These are phyloP conservation scores for Sporothrix euskadiensis DNA, from an alignment of 2,329 filamentous ascomycete genomes.

Conservation along the genomic window DNA sequence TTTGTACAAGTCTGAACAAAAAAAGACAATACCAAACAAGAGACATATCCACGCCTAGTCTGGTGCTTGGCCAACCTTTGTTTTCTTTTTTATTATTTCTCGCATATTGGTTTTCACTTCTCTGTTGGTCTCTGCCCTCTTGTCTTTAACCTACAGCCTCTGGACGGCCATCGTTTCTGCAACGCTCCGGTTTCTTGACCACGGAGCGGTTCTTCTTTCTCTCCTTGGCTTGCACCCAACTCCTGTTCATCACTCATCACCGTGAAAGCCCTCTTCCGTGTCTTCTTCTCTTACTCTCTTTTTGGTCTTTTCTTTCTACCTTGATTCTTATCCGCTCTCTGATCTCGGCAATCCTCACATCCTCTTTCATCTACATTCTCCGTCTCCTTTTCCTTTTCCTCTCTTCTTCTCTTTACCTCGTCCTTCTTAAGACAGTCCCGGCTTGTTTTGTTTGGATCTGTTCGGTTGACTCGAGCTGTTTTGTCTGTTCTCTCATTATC, in stretches of 20 bases:
- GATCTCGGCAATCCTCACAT: not conserved
- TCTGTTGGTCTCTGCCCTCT: not conserved
- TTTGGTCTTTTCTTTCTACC: not conserved
- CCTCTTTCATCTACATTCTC: not conserved
- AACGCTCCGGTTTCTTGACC: conserved; percentile 23
- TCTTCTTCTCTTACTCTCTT: not conserved
- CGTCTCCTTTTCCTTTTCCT: not conserved
- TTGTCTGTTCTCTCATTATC: not conserved
- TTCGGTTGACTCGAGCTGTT: conserved; percentile 25
- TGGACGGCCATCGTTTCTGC: conserved; percentile 17
- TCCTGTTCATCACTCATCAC: conserved; percentile 13
- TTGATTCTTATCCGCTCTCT: conserved; percentile 6
- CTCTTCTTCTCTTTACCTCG: not conserved
- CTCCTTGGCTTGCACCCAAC: not conserved
- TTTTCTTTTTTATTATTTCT: not conserved
- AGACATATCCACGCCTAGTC: not conserved
- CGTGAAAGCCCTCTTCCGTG: not conserved
- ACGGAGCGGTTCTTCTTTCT: conserved; percentile 5
- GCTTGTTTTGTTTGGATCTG: conserved; percentile 21
- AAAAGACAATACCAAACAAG: conserved; percentile 2
- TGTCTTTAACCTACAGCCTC: conserved; percentile 1
- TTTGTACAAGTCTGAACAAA: not conserved
- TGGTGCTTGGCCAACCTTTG: conserved; percentile 7
- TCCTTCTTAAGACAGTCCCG: not conserved
- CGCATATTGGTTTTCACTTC: not conserved